A percentile compares a stretch with the other conserved stretches of the same genome.
Evolutionary conservation across 1,139 yeast species (phyloP).

Genomic region (Candida sanyaensis): DNA sequence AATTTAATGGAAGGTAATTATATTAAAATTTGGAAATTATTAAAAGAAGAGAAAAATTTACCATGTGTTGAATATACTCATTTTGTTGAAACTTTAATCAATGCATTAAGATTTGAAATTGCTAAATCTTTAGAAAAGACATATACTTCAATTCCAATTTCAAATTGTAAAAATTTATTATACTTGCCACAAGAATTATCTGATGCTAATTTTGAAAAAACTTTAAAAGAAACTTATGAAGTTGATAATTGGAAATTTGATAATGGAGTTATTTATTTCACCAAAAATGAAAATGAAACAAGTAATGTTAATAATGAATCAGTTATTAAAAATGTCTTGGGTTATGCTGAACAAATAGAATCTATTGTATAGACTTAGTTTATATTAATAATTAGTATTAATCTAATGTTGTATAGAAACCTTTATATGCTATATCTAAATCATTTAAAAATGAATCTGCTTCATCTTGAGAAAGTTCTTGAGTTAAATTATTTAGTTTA

Average conservation of each 20-base stretch:
- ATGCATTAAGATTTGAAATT: slow-evolving; percentile 82
- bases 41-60: slow-evolving; percentile 52
- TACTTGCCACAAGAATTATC: slow-evolving; percentile 69
- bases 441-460: slow-evolving; percentile 69
- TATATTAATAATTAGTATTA: slow-evolving; percentile 7
- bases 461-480: slow-evolving; percentile 51
- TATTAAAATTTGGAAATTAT: slow-evolving; percentile 85
- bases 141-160: slow-evolving; percentile 72
- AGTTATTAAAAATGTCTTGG: slow-evolving; percentile 61
- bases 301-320: slow-evolving; percentile 24
- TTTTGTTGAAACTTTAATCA: slow-evolving; percentile 64
- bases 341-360: slow-evolving; percentile 84
- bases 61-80: slow-evolving; percentile 62
- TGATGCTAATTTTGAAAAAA: slow-evolving; percentile 56
- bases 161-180: slow-evolving; percentile 79
- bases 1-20: slow-evolving; percentile 97
- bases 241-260: slow-evolving; percentile 64
- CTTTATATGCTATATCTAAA: slow-evolving; percentile 80
- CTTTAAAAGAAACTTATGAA: slow-evolving; percentile 52
- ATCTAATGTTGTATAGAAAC: slow-evolving; percentile 70
- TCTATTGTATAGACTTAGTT: slow-evolving; percentile 66
- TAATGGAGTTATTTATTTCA: slow-evolving; percentile 62
- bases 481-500: slow-evolving; percentile 70
- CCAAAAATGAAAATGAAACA: slow-evolving; percentile 33
- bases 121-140: slow-evolving; percentile 85